Percentiles rank a stretch among this genome's conserved stretches.
Conservation (phyloP, 495 filamentous ascomycete species). For the Xeromyces bisporus region DNA sequence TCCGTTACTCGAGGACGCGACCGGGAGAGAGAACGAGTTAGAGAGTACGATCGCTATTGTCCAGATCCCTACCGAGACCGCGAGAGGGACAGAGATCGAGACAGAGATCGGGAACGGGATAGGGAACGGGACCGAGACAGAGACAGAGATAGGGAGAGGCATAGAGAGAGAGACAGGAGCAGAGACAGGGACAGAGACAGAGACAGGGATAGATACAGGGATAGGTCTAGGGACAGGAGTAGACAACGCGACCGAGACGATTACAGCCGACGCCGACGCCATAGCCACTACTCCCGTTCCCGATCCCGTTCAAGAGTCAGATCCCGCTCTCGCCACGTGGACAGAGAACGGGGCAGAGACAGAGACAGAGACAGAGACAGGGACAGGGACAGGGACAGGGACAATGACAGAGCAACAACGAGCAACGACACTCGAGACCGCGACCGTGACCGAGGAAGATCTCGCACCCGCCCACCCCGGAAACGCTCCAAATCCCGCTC, state of each 20-base stretch:
- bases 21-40: conserved; percentile 1
- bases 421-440: conserved; percentile 9
- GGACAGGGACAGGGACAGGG: conserved; percentile 4
- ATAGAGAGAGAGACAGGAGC: conserved; percentile 19
- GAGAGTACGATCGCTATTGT: background rate
- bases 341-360: conserved; percentile 3
- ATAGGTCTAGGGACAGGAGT: conserved; percentile 4
- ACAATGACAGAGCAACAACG: conserved; percentile 4
- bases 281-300: conserved; percentile 1
- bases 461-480: conserved; percentile 10
- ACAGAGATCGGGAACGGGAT: conserved; percentile 9
- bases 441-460: conserved; percentile 12
- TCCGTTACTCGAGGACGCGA: conserved; percentile 14
- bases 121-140: conserved; percentile 11
- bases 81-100: conserved; percentile 7
- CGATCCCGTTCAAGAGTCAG: conserved; percentile 1
- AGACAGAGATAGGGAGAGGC: conserved; percentile 16
- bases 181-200: conserved; percentile 7
- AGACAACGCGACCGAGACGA: conserved; percentile 4
- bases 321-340: conserved; percentile 3
- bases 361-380: conserved; percentile 4
- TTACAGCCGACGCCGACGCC: conserved; percentile 2
- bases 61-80: conserved; percentile 2
- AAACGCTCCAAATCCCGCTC: conserved; percentile 14
- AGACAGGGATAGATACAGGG: conserved; percentile 5